Evolutionary conservation across 2,329 filamentous ascomycete species (phyloP).

Genomic region (Tolypocladium nubicola): DNA sequence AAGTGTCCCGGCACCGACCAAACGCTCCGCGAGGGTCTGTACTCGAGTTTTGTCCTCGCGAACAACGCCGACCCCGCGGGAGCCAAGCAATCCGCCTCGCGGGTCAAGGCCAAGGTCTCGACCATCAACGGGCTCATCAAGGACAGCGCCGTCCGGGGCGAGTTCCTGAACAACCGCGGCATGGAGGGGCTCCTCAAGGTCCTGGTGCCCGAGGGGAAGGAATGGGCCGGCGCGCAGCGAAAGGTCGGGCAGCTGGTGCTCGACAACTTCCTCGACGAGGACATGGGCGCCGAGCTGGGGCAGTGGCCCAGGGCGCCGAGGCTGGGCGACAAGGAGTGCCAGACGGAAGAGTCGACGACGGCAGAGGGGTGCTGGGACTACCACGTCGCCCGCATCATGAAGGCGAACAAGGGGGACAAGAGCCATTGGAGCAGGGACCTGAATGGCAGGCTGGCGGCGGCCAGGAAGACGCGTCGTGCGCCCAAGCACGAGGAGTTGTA

Average conservation of each 20-base stretch:
- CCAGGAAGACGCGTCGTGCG: constrained; percentile 17
- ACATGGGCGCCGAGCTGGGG: constrained; percentile 48
- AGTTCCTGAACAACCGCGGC: constrained; percentile 45
- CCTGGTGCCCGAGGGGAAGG: constrained; percentile 33
- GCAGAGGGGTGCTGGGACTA: constrained; percentile 50
- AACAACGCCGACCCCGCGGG: constrained; percentile 9
- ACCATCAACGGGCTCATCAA: constrained; percentile 48
- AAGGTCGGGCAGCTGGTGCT: constrained; percentile 48
- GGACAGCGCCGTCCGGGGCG: constrained; percentile 36
- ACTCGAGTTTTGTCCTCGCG: constrained; percentile 27
- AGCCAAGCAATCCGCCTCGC: constrained; percentile 13
- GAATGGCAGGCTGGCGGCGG: constrained; percentile 20
- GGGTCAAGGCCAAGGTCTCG: constrained; percentile 30
- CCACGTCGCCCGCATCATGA: constrained; percentile 31
- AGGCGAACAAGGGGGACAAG: constrained; percentile 22
- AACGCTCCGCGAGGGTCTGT: constrained; percentile 27
- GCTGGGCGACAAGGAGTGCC: constrained; percentile 25
- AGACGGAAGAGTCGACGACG: constrained; percentile 15
- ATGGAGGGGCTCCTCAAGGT: constrained; percentile 45
- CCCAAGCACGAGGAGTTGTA: constrained; percentile 22
- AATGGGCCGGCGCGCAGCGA: constrained; percentile 39
- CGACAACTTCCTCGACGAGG: constrained; percentile 57
- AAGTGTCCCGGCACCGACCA: constrained; percentile 22
- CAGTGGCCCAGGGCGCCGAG: constrained; percentile 39
- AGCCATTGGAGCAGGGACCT: constrained; percentile 37